Base-by-base conservation (phyloP, 179 eudicot species). In the Actinidia chinensis region DNA sequence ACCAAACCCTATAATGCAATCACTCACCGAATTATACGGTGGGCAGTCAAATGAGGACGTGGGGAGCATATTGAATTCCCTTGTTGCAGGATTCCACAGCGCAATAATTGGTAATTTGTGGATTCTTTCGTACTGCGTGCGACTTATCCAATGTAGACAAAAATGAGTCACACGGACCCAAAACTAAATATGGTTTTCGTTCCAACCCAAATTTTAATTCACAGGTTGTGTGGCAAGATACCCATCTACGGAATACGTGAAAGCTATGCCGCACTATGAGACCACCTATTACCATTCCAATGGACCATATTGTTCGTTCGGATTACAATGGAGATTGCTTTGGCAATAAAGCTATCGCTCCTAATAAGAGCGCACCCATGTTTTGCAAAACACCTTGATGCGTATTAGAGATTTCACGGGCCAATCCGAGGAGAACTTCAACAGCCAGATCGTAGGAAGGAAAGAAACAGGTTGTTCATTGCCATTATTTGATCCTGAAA, bases 71-170 rank as follows among this genome's bases (percentile, higher is more conserved):
- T 5, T 60, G 13, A 60, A 60, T 63, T 14, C 42, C 18, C 67
- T 63, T 3, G 67, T 63, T 4, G 67, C 67, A 63, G 67, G 67
- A 17, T 63, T 63, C 67, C 67, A 63, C 5, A 63, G 43, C 20
- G 67, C 67, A 12, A 28, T 61, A 13, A 11, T 61, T 10, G 67
- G 67, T 25, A 61, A 6, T 5, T 2, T 22, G 25, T 13, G 33
- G 10, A 28, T 28, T 28, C 33, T 28, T 28, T 28, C 33, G 33
- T 60, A 20, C 20, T 7, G 3, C 25, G 0, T 22, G 23, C 4
- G 8, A 8, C 28, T 25, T 10, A 4, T 61, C 67, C 42, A 61
- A 17, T 25, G 28, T 10, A 61, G 17, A 28, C 67, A 61, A 28
- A 61, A 61, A 61, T 23, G 18, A 42, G 17, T 61, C 42, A 28